Conservation (phyloP, 805 yeast species). For the Yarrowia keelungensis region DNA sequence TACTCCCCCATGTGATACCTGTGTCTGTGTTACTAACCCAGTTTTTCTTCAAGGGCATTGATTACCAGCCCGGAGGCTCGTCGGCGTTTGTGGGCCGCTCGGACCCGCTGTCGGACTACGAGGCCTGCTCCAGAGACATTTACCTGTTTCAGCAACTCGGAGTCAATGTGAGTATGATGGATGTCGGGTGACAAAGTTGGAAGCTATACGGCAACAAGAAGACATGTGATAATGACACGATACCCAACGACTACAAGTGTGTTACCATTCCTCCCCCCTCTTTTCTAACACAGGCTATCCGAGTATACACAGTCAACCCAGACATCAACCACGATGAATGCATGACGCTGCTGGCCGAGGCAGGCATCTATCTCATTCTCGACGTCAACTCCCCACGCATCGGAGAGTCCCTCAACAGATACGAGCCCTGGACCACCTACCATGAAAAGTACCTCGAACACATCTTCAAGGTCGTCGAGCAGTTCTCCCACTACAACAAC, state of each 20-base stretch:
- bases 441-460: constrained; percentile 83
- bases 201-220: no score
- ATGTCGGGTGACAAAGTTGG: background rate
- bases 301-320: constrained; percentile 88
- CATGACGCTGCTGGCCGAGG: constrained; percentile 75
- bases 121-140: constrained; percentile 77
- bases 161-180: constrained; percentile 55
- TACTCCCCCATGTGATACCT: background rate
- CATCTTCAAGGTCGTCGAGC: constrained; percentile 87
- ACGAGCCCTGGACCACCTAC: constrained; percentile 74
- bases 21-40: constrained; percentile 34
- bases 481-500: constrained; percentile 77
- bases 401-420: constrained; percentile 69
- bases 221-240: no score
- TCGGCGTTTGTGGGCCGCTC: constrained; percentile 60
- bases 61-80: constrained; percentile 95
- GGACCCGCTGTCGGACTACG: constrained; percentile 81
- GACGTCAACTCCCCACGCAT: constrained; percentile 85
- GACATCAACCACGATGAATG: constrained; percentile 75
- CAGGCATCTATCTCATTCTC: constrained; percentile 89
- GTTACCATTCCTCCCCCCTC: no score
- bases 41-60: constrained; percentile 64
- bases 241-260: no score
- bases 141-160: constrained; percentile 66
- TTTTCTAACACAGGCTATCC: constrained; percentile 54